phyloP scores from a whole-genome alignment of 768 basidiomycete species.

The Pleurotus sapidus region DNA sequence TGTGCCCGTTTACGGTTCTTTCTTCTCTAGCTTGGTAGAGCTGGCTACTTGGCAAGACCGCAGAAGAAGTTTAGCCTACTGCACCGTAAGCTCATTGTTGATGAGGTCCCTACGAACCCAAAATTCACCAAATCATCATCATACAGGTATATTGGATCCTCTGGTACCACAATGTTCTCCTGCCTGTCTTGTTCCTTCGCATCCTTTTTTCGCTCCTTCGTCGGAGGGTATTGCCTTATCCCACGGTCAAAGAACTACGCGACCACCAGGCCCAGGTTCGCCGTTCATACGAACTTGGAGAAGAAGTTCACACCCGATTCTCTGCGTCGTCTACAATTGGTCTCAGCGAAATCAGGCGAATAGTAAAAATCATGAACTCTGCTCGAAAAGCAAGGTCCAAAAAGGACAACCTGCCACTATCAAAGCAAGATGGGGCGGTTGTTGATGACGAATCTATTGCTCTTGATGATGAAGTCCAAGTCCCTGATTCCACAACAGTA shows the following conservation, averaged over 20 bases:
- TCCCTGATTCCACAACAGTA: conserved; percentile 18
- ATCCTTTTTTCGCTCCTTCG: conserved; percentile 47
- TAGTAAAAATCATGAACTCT: conserved; percentile 42
- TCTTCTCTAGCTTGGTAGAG: conserved; percentile 31
- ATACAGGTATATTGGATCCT: conserved; percentile 58
- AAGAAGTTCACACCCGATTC: conserved; percentile 44
- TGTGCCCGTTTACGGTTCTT: conserved; percentile 46
- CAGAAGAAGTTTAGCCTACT: conserved; percentile 44
- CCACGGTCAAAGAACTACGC: conserved; percentile 50
- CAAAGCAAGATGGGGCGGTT: background rate
- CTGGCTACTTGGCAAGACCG: conserved; percentile 58
- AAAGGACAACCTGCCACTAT: conserved; percentile 12
- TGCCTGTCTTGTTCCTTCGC: conserved; percentile 47
- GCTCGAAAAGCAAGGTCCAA: conserved; percentile 31
- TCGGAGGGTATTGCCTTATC: conserved; percentile 50
- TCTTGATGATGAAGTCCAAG: conserved; percentile 6
- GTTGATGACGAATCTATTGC: background rate
- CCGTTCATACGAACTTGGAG: conserved; percentile 50
- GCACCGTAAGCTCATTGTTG: conserved; percentile 38
- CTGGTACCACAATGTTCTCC: conserved; percentile 58
- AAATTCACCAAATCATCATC: background rate
- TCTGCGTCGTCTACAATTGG: conserved; percentile 42
- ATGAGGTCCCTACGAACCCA: background rate
- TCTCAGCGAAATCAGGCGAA: conserved; percentile 50
- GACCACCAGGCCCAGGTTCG: conserved; percentile 46